Conservation (phyloP, 2,329 filamentous ascomycete species). For the Talaromyces sp. region DNA sequence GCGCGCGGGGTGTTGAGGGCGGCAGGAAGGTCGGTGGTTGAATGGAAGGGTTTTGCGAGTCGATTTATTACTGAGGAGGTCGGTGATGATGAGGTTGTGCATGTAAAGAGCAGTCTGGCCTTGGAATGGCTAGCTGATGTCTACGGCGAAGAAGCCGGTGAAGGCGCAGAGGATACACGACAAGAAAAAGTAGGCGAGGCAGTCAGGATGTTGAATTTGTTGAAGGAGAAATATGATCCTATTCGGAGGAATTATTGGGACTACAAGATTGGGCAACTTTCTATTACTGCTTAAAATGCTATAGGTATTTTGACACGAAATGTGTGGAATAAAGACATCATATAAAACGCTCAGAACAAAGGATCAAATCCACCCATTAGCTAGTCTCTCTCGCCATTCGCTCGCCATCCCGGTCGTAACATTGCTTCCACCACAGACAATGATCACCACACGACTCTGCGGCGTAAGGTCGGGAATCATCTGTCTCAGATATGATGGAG, state of each 20-base stretch:
- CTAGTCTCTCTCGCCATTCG: conserved; percentile 52
- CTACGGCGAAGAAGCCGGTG: conserved; percentile 40
- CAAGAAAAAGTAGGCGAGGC: conserved; percentile 48
- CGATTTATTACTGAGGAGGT: conserved; percentile 51
- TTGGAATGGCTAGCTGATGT: conserved; percentile 49
- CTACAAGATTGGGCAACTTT: conserved; percentile 55
- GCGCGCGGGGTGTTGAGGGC: conserved; percentile 71
- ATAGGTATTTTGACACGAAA: neutral
- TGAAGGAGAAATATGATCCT: conserved; percentile 85
- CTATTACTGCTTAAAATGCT: neutral
- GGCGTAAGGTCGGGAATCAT: conserved; percentile 61
- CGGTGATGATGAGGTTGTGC: conserved; percentile 34
- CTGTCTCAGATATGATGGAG: conserved; percentile 51
- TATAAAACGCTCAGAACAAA: neutral
- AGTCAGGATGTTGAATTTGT: conserved; percentile 64
- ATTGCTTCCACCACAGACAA: conserved; percentile 77
- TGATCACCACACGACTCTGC: conserved; percentile 71
- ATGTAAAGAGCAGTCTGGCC: conserved; percentile 60
- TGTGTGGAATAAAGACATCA: neutral
- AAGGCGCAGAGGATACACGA: conserved; percentile 32
- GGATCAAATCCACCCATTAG: conserved; percentile 34
- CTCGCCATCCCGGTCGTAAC: conserved; percentile 61
- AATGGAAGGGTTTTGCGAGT: conserved; percentile 53
- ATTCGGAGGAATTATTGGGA: conserved; percentile 92
- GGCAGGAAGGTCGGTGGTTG: conserved; percentile 50